Evolutionary conservation across 306 rosid species (phyloP).

Genomic region (Cyamopsis tetragonoloba): DNA sequence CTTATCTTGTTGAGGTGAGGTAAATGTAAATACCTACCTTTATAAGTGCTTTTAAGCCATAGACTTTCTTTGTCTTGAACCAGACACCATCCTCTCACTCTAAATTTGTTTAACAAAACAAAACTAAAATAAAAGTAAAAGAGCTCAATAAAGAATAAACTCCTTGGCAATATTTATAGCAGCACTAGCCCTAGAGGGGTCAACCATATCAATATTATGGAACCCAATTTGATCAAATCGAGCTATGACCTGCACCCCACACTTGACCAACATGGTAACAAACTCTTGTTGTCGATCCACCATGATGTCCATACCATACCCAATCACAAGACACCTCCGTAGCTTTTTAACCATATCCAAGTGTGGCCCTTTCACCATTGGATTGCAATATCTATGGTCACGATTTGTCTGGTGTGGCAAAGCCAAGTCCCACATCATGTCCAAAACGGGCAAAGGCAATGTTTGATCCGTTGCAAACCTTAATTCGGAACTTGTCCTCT

Average conservation of each 20-base stretch:
- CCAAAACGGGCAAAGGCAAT: constrained; percentile 58
- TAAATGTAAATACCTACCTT: too few relatives aligned
- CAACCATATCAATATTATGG: constrained; percentile 57
- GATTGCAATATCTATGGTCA: constrained; percentile 69
- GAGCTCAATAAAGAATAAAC: constrained; percentile 34
- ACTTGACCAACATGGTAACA: constrained; percentile 48
- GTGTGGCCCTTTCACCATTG: constrained; percentile 46
- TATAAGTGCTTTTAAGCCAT: too few relatives aligned
- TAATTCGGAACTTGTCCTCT: constrained; percentile 54
- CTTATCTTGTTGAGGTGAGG: too few relatives aligned
- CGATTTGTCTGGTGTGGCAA: constrained; percentile 46
- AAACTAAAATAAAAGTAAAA: not conserved
- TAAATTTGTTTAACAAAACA: too few relatives aligned
- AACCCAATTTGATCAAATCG: constrained; percentile 57
- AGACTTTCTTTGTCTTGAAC: too few relatives aligned
- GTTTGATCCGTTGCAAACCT: constrained; percentile 45
- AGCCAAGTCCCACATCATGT: constrained; percentile 55
- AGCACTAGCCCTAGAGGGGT: constrained; percentile 31
- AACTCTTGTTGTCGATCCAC: constrained; percentile 56
- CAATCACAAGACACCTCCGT: constrained; percentile 48
- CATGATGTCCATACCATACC: constrained; percentile 61
- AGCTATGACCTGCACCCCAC: constrained; percentile 59
- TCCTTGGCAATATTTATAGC: constrained; percentile 43
- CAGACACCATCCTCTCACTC: too few relatives aligned
- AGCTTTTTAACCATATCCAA: constrained; percentile 22